phyloP scores from a whole-genome alignment of 129 eudicot species.

The Heracleum sosnowskyi region DNA sequence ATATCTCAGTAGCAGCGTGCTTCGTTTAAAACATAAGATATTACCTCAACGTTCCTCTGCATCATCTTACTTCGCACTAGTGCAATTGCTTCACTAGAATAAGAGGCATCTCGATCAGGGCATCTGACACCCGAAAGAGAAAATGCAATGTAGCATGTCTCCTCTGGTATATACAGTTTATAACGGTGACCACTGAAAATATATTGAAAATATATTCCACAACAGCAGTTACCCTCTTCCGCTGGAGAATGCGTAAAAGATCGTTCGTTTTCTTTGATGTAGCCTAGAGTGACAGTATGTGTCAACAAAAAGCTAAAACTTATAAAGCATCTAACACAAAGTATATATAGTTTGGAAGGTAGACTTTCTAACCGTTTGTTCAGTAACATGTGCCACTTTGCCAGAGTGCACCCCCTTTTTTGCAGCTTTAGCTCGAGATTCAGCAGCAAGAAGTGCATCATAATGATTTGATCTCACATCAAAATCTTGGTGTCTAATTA shows the following conservation, averaged over 20 bases:
- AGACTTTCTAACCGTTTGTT: constrained; percentile 52
- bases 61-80: constrained; percentile 89
- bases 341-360: background rate
- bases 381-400: constrained; percentile 68
- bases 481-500: constrained; percentile 77
- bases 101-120: constrained; percentile 85
- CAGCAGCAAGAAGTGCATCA: constrained; percentile 85
- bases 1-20: background rate
- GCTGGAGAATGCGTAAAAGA: constrained; percentile 72
- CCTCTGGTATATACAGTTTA: constrained; percentile 74
- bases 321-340: background rate
- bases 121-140: constrained; percentile 88
- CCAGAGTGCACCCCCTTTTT: constrained; percentile 73
- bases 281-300: constrained; percentile 28
- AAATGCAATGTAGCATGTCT: constrained; percentile 78
- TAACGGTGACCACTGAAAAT: constrained; percentile 89
- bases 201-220: no score
- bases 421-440: constrained; percentile 65
- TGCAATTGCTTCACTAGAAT: constrained; percentile 76
- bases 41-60: constrained; percentile 98
- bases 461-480: constrained; percentile 86
- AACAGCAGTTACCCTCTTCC: constrained; percentile 83
- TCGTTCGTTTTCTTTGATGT: constrained; percentile 75
- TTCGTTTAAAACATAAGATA: background rate
- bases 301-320: background rate